Percentiles rank a stretch among this genome's conserved stretches.
Evolutionary conservation across 1,284 basidiomycete species (phyloP).

Genomic region (Rhodofomes roseus): DNA sequence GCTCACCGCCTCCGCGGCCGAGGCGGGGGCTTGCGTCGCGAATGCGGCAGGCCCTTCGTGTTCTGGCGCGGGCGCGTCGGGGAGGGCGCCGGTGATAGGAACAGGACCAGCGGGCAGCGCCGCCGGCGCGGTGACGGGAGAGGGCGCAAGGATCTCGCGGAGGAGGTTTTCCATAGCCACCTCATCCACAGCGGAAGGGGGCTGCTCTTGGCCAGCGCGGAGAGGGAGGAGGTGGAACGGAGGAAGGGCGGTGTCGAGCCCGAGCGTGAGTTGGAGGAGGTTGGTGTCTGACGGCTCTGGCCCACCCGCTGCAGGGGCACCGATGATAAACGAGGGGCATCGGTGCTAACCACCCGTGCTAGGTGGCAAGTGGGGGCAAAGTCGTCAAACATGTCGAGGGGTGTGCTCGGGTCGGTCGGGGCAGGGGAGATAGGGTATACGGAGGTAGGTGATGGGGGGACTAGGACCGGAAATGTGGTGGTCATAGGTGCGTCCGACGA

Average conservation of each 20-base stretch:
- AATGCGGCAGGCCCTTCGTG: constrained; percentile 12
- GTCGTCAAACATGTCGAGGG: constrained; percentile 30
- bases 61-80: constrained; percentile 9
- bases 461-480: constrained; percentile 30
- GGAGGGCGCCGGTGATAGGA: neutral
- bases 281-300: constrained; percentile 32
- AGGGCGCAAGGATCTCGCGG: constrained; percentile 62
- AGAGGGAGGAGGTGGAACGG: constrained; percentile 17
- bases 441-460: constrained; percentile 24
- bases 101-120: constrained; percentile 26
- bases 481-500: constrained; percentile 27
- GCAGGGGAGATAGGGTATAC: constrained; percentile 48
- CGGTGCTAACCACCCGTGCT: constrained; percentile 88
- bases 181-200: constrained; percentile 41
- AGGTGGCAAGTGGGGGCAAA: constrained; percentile 83
- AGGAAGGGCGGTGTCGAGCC: constrained; percentile 21
- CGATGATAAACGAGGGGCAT: constrained; percentile 47
- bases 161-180: constrained; percentile 60
- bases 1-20: constrained; percentile 23
- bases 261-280: constrained; percentile 23
- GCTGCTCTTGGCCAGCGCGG: constrained; percentile 16
- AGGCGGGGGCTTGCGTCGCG: constrained; percentile 11
- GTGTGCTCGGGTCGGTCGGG: constrained; percentile 36
- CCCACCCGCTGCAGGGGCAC: constrained; percentile 89
- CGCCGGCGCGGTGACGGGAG: constrained; percentile 37